Conservation (phyloP, 352 stramenopile species). For the Phytopythium montanum region DNA sequence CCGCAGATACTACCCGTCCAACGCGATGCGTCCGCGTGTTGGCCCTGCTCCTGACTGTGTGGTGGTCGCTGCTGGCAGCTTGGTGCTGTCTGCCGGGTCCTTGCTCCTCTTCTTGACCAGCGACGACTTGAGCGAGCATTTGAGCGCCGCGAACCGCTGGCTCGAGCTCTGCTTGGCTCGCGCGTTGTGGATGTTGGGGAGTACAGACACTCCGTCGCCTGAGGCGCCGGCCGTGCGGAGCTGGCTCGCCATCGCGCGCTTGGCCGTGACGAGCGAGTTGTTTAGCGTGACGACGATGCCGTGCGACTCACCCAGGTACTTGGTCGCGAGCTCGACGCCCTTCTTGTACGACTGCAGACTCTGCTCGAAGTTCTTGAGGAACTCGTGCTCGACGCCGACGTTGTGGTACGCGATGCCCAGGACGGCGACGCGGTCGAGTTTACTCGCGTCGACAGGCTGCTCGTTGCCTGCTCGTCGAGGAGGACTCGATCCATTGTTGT, state of each 20-base stretch:
- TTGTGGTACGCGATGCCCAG: conserved; percentile 95
- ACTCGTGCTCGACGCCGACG: conserved; percentile 94
- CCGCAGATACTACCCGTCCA: conserved; percentile 3
- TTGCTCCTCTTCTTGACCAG: conserved; percentile 39
- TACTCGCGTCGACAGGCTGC: conserved; percentile 27
- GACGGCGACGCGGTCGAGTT: conserved; percentile 89
- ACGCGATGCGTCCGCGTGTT: not conserved
- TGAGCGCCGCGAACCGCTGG: conserved; percentile 11
- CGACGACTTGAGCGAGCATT: conserved; percentile 34
- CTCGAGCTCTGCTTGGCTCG: conserved; percentile 18
- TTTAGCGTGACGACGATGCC: conserved; percentile 90
- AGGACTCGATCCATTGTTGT: conserved; percentile 14
- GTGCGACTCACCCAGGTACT: conserved; percentile 86
- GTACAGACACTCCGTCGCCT: conserved; percentile 53
- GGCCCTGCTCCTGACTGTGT: not conserved
- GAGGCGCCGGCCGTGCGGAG: conserved; percentile 35
- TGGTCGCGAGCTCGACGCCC: conserved; percentile 83
- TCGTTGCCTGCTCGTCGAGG: not conserved
- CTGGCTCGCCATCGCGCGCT: conserved; percentile 49
- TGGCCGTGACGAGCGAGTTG: conserved; percentile 87
- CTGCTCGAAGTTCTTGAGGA: conserved; percentile 91
- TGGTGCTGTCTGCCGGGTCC: not conserved
- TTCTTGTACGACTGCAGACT: conserved; percentile 92
- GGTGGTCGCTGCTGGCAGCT: not conserved
- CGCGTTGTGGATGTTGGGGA: conserved; percentile 25